A percentile compares a stretch with the other conserved stretches of the same genome.
Conservation (phyloP, 495 filamentous ascomycete species). For the Copromyces sp. region DNA sequence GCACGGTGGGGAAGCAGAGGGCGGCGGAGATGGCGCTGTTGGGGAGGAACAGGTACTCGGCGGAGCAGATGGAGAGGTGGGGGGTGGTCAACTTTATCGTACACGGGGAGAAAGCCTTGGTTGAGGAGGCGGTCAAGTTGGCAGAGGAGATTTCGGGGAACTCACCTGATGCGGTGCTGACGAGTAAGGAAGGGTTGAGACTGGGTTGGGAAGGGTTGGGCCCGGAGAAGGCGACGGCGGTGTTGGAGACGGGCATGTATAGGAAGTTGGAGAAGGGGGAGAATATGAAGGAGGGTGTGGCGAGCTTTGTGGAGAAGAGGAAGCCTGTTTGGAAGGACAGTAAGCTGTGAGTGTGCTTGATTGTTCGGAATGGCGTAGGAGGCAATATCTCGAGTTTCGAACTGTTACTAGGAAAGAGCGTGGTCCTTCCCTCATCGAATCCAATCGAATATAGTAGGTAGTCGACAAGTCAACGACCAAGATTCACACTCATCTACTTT, state of each 20-base stretch:
- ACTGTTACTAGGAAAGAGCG: too few relatives aligned
- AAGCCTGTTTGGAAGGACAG: slow-evolving; percentile 60
- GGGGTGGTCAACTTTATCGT: slow-evolving; percentile 68
- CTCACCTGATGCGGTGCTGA: slow-evolving; percentile 67
- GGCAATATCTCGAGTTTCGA: not conserved
- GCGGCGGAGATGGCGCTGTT: slow-evolving; percentile 68
- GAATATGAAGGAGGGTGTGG: slow-evolving; percentile 70
- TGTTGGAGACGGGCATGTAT: slow-evolving; percentile 50
- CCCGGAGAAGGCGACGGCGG: slow-evolving; percentile 51
- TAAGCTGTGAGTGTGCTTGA: slow-evolving; percentile 45
- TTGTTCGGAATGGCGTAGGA: not conserved
- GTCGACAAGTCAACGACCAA: too few relatives aligned
- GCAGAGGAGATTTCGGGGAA: slow-evolving; percentile 47
- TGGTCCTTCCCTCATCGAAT: too few relatives aligned
- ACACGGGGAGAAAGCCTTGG: slow-evolving; percentile 31
- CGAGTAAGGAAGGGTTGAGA: slow-evolving; percentile 55
- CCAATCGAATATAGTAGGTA: too few relatives aligned
- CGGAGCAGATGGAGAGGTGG: slow-evolving; percentile 56
- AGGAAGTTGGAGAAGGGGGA: slow-evolving; percentile 49
- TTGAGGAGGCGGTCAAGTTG: slow-evolving; percentile 43
- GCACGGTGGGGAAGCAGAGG: slow-evolving; percentile 55
- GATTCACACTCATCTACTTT: too few relatives aligned
- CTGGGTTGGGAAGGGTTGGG: slow-evolving; percentile 52
- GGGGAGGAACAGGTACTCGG: slow-evolving; percentile 47
- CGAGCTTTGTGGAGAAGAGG: slow-evolving; percentile 72